A percentile compares a stretch with the other conserved stretches of the same genome.
These are phyloP conservation scores for Earliella scabrosa DNA, from an alignment of 1,284 basidiomycete species.

Conservation along the genomic window DNA sequence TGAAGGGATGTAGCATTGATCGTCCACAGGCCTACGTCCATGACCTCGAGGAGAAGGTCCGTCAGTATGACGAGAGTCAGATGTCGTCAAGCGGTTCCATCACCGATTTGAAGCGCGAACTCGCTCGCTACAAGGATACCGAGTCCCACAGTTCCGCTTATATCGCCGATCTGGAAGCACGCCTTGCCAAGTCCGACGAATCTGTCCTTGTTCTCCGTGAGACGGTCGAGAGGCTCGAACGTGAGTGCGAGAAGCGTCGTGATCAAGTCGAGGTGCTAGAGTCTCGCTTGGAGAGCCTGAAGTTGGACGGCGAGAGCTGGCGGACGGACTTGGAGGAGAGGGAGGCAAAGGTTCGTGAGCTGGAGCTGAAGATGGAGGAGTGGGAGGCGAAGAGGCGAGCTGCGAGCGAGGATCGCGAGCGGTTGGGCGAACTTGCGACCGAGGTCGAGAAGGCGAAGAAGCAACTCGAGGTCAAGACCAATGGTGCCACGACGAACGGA, in stretches of 20 bases:
- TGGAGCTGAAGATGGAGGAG: constrained; percentile 78
- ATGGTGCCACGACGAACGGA: constrained; percentile 29
- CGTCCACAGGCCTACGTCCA: constrained; percentile 79
- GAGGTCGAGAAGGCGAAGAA: constrained; percentile 75
- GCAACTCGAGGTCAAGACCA: constrained; percentile 50
- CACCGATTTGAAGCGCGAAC: constrained; percentile 83
- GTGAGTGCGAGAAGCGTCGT: constrained; percentile 70
- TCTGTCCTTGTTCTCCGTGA: constrained; percentile 69
- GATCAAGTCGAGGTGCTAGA: constrained; percentile 77
- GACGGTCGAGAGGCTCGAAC: constrained; percentile 80
- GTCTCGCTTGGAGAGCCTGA: constrained; percentile 71
- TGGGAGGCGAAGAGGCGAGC: constrained; percentile 74
- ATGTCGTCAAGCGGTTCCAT: constrained; percentile 78
- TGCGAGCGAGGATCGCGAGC: constrained; percentile 63
- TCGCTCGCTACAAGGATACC: constrained; percentile 76
- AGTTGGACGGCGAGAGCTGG: constrained; percentile 74
- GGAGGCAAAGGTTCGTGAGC: constrained; percentile 72
- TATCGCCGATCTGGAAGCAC: constrained; percentile 88
- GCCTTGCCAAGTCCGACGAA: constrained; percentile 81
- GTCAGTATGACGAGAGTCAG: constrained; percentile 78
- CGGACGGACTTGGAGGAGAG: constrained; percentile 81
- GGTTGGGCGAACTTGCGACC: constrained; percentile 67
- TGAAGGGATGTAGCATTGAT: no score
- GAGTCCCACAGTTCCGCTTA: constrained; percentile 79
- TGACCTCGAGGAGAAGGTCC: constrained; percentile 91